Conservation (phyloP, 768 basidiomycete species). For the Porphyrellus cyaneotinctus region DNA sequence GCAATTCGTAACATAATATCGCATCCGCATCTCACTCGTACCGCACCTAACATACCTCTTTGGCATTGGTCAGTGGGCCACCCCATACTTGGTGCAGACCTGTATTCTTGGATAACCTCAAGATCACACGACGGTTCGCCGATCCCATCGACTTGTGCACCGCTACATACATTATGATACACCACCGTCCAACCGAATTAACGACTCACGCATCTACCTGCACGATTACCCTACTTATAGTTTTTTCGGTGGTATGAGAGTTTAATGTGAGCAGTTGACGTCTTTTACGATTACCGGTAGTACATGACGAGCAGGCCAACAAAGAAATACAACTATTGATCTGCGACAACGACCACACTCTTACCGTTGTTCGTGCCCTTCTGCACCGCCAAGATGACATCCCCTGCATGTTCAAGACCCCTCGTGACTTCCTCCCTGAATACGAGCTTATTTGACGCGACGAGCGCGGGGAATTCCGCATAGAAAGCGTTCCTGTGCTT, state of each 20-base stretch:
- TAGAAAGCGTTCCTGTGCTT: neutral
- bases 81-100: constrained; percentile 5
- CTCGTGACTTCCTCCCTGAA: neutral
- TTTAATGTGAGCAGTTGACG: constrained; percentile 15
- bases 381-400: constrained; percentile 4
- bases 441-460: constrained; percentile 2
- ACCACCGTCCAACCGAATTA: neutral
- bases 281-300: neutral
- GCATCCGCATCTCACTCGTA: constrained; percentile 18
- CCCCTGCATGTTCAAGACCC: constrained; percentile 1
- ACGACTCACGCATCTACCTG: constrained; percentile 5
- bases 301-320: neutral
- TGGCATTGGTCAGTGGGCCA: constrained; percentile 9
- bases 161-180: constrained; percentile 7
- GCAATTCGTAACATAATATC: constrained; percentile 9
- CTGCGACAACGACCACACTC: neutral
- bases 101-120: constrained; percentile 21
- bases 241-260: constrained; percentile 10
- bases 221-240: constrained; percentile 23
- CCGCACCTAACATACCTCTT: constrained; percentile 16
- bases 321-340: neutral
- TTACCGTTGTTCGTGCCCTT: constrained; percentile 5
- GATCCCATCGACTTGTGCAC: constrained; percentile 1
- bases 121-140: constrained; percentile 1
- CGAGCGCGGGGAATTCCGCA: neutral